Evolutionary conservation across 257 asterid genomes (phyloP), one percentile per base, ranked within the genome.

Genomic region (Plantago elongata): DNA sequence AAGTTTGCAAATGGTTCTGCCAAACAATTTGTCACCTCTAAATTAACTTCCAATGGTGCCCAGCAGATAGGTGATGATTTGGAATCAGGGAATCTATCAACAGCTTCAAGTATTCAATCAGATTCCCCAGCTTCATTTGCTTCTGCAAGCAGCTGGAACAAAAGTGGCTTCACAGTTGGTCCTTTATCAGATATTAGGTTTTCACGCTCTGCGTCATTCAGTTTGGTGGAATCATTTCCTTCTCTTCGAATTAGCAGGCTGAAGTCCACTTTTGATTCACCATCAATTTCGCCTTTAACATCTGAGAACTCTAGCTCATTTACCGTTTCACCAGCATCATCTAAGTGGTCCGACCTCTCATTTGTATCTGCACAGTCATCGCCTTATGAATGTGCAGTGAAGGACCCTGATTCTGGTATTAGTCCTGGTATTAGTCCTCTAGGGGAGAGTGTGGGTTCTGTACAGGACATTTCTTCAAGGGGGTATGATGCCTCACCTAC

Each of bases 281-380:
- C 94, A 4, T 79, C 86, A 16, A 80, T 79, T 60, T 91, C 96
- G 13, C 95, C 98, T 56, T 81, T 90, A 49, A 79, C 81, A 34
- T 83, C 96, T 50, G 95, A 85, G 68, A 73, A 75, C 67, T 79
- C 94, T 16, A 79, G 95, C 65, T 85, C 89, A 9, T 84, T 81
- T 74, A 80, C 87, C 61, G 78, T 80, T 75, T 88, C 94, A 4
- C 98, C 95, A 49, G 79, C 96, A 7, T 88, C 96, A 14, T 88
- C 98, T 69, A 80, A 86, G 75, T 86, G 84, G 88, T 89, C 96
- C 7, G 93, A 86, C 76, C 68, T 78, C 67, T 77, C 94, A 16
- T 77, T 71, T 68, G 70, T 74, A 30, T 78, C 98, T 29, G 81
- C 93, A 60, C 94, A 79, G 70, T 87, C 90, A 37, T 85, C 96